These are phyloP conservation scores for Geosiphon pyriformis DNA, from an alignment of 192 early-diverging fungal genomes.

Conservation along the genomic window DNA sequence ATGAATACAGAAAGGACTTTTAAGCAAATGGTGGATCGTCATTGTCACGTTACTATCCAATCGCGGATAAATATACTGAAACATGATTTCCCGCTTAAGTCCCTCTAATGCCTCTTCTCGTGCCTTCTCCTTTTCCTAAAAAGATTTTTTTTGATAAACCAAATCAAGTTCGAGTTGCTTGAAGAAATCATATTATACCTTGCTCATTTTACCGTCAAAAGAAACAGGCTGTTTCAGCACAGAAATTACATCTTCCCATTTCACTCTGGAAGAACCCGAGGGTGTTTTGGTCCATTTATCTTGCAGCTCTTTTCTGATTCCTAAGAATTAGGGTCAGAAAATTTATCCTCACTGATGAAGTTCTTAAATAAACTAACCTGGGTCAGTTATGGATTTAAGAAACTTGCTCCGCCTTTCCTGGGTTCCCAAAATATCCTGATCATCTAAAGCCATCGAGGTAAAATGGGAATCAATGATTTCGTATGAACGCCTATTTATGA, in stretches of 20 bases:
- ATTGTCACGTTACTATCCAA: slow-evolving; percentile 90
- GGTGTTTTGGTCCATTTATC: slow-evolving; percentile 37
- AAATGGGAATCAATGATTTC: slow-evolving; percentile 72
- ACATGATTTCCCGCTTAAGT: slow-evolving; percentile 67
- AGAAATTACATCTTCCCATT: slow-evolving; percentile 43
- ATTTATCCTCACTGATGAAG: background rate
- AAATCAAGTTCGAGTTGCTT: slow-evolving; percentile 18
- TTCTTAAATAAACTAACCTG: slow-evolving; percentile 38
- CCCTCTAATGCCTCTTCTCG: slow-evolving; percentile 33
- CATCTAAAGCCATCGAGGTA: slow-evolving; percentile 56
- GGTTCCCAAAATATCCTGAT: slow-evolving; percentile 65
- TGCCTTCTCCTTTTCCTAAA: slow-evolving; percentile 15
- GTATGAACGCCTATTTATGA: slow-evolving; percentile 47
- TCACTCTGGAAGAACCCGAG: slow-evolving; percentile 26
- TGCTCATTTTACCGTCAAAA: background rate
- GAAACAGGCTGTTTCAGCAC: slow-evolving; percentile 20
- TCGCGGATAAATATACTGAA: slow-evolving; percentile 90
- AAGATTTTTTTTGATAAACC: slow-evolving; percentile 14
- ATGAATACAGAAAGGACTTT: slow-evolving; percentile 95
- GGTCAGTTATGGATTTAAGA: slow-evolving; percentile 71
- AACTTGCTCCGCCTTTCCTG: slow-evolving; percentile 70
- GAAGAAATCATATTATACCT: background rate
- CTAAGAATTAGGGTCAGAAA: slow-evolving; percentile 15
- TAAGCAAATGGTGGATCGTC: slow-evolving; percentile 90
- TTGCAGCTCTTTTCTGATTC: slow-evolving; percentile 29